Percentiles rank a stretch among this genome's conserved stretches.
These are phyloP conservation scores for Monosporozyma servazzii DNA, from an alignment of 805 yeast species.

Conservation along the genomic window DNA sequence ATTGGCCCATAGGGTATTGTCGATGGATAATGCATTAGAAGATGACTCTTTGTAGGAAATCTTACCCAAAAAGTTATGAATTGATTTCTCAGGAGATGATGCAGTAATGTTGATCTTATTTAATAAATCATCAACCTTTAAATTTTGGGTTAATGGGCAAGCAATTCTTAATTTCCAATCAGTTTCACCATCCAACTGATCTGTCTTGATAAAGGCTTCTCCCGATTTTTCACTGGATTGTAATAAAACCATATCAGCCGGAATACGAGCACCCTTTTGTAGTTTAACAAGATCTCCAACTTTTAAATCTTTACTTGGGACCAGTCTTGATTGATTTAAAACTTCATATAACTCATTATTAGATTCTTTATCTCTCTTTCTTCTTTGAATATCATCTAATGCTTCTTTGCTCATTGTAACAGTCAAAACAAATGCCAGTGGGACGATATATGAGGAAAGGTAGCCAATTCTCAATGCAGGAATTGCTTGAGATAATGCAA, in stretches of 20 bases:
- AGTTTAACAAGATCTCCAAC: slow-evolving; percentile 82
- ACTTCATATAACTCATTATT: slow-evolving; percentile 78
- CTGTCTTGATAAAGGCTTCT: slow-evolving; percentile 90
- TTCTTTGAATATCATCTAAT: slow-evolving; percentile 81
- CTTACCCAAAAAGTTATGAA: slow-evolving; percentile 74
- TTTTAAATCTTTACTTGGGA: slow-evolving; percentile 51
- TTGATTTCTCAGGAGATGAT: slow-evolving; percentile 75
- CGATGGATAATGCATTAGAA: slow-evolving; percentile 61
- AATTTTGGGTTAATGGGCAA: slow-evolving; percentile 56
- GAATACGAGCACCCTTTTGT: slow-evolving; percentile 77
- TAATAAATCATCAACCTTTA: slow-evolving; percentile 40
- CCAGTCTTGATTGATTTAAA: slow-evolving; percentile 36
- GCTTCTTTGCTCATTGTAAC: slow-evolving; percentile 97
- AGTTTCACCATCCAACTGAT: slow-evolving; percentile 97
- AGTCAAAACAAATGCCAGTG: slow-evolving; percentile 81
- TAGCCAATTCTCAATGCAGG: slow-evolving; percentile 91
- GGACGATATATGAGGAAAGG: slow-evolving; percentile 84
- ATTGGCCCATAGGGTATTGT: slow-evolving; percentile 96
- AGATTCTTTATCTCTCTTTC: slow-evolving; percentile 83
- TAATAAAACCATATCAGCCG: slow-evolving; percentile 83
- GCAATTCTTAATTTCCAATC: slow-evolving; percentile 95
- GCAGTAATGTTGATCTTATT: slow-evolving; percentile 52
- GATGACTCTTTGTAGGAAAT: slow-evolving; percentile 49
- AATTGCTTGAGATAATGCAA: slow-evolving; percentile 86
- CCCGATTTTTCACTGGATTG: slow-evolving; percentile 77